Evolutionary conservation across 768 basidiomycete genomes (phyloP).

Genomic region (Russula foetens): DNA sequence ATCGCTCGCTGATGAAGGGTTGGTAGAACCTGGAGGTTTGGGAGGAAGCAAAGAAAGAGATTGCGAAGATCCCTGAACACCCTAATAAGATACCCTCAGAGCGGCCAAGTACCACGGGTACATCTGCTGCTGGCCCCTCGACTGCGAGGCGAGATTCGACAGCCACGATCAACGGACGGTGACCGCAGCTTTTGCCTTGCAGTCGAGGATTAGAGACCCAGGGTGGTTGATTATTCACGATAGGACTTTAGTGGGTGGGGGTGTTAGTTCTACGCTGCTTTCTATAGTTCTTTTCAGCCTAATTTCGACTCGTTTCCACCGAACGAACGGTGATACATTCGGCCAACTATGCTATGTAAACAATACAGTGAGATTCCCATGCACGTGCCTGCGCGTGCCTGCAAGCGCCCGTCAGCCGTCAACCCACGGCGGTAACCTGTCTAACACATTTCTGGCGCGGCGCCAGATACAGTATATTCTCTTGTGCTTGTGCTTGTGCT

Average conservation of each 20-base stretch:
- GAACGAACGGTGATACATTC: too few species aligned
- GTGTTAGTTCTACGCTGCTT: background rate
- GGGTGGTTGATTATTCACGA: background rate
- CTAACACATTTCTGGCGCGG: too few species aligned
- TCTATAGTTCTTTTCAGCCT: background rate
- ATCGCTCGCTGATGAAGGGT: background rate
- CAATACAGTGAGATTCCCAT: too few species aligned
- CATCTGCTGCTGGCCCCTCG: constrained; percentile 18
- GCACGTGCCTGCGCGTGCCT: too few species aligned
- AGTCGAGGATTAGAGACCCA: background rate
- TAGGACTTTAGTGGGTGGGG: background rate
- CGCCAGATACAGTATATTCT: too few species aligned
- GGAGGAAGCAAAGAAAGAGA: constrained; percentile 92
- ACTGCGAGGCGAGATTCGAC: constrained; percentile 55
- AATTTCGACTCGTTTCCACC: background rate
- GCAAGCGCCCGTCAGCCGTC: too few species aligned
- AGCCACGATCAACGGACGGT: constrained; percentile 61
- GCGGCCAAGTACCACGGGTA: constrained; percentile 24
- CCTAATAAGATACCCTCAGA: constrained; percentile 60
- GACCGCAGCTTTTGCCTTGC: constrained; percentile 8
- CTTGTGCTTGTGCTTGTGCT: too few species aligned
- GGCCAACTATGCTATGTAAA: too few species aligned
- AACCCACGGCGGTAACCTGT: too few species aligned
- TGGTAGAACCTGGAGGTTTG: constrained; percentile 89
- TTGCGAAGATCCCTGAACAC: constrained; percentile 84